Conservation (phyloP, 495 filamentous ascomycete genomes). For the Aspergillus conjunctus region DNA sequence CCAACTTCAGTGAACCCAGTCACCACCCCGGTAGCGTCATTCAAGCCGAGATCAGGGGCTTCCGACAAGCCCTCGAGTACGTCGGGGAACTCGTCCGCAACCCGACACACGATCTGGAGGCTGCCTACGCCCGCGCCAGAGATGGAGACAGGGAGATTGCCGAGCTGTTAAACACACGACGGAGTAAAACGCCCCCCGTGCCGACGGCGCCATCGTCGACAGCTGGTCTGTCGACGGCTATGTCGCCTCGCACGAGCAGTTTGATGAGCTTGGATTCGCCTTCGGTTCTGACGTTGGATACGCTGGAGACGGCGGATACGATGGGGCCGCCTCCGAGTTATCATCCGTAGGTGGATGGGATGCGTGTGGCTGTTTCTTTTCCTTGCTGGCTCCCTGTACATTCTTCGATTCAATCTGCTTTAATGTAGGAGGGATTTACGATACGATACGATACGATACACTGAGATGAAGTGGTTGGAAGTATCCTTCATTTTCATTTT, state of each 20-base stretch:
- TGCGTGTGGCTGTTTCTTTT: neutral
- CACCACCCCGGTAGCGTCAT: constrained; percentile 32
- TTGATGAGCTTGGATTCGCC: constrained; percentile 27
- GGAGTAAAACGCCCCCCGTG: neutral
- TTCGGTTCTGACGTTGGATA: constrained; percentile 29
- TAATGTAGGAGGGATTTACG: too few relatives aligned
- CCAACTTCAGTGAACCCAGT: constrained; percentile 22
- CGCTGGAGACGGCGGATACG: constrained; percentile 22
- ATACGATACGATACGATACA: too few relatives aligned
- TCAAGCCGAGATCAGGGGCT: constrained; percentile 27
- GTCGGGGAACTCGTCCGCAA: constrained; percentile 28
- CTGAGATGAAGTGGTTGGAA: too few relatives aligned
- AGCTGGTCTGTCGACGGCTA: constrained; percentile 24
- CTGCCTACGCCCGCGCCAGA: neutral
- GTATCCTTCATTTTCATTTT: neutral
- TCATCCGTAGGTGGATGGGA: constrained; percentile 12
- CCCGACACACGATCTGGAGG: constrained; percentile 3
- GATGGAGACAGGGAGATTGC: constrained; percentile 1
- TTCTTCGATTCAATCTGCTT: neutral
- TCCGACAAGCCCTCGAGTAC: constrained; percentile 29
- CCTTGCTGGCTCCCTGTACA: neutral
- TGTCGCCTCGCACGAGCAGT: constrained; percentile 25
- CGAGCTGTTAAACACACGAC: constrained; percentile 1
- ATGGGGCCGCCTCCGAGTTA: constrained; percentile 26
- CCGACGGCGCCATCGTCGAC: constrained; percentile 20